Conservation (phyloP, 2,329 filamentous ascomycete species). For the Truncatella angustata region DNA sequence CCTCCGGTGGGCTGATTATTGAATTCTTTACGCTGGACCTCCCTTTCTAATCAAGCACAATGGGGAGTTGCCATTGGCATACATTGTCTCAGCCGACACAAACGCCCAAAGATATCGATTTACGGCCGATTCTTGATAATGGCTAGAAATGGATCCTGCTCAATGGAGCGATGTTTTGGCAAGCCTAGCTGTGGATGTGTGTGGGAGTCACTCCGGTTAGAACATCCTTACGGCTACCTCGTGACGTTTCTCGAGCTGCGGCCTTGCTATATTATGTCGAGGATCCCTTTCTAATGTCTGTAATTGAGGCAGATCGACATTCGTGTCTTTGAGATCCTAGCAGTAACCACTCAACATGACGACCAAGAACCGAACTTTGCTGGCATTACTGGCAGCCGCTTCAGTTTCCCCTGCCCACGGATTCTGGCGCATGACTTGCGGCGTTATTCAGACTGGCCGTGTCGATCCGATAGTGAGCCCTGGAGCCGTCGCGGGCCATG, state of each 20-base stretch:
- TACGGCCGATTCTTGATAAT: neutral
- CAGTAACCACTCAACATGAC: slow-evolving; percentile 7
- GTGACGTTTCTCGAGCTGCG: neutral
- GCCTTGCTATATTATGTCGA: slow-evolving; percentile 1
- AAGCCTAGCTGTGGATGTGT: neutral
- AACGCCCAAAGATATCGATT: neutral
- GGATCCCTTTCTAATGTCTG: neutral
- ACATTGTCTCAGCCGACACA: neutral
- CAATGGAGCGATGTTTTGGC: neutral
- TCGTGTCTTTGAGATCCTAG: neutral
- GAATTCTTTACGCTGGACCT: neutral
- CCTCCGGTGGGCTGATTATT: neutral
- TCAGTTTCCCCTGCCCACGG: slow-evolving; percentile 8
- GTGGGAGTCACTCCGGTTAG: too few relatives aligned
- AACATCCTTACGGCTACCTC: neutral
- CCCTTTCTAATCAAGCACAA: neutral
- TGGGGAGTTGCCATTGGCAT: neutral
- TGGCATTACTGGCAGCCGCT: slow-evolving; percentile 7
- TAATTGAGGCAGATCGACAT: neutral
- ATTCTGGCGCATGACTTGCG: slow-evolving; percentile 20
- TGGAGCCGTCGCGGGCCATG: slow-evolving; percentile 48
- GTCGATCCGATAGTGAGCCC: slow-evolving; percentile 57
- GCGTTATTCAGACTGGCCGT: slow-evolving; percentile 40
- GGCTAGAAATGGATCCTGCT: too few relatives aligned
- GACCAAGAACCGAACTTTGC: slow-evolving; percentile 14